Base-by-base conservation (phyloP, 1,284 basidiomycete species). In the Irpex sp. region DNA sequence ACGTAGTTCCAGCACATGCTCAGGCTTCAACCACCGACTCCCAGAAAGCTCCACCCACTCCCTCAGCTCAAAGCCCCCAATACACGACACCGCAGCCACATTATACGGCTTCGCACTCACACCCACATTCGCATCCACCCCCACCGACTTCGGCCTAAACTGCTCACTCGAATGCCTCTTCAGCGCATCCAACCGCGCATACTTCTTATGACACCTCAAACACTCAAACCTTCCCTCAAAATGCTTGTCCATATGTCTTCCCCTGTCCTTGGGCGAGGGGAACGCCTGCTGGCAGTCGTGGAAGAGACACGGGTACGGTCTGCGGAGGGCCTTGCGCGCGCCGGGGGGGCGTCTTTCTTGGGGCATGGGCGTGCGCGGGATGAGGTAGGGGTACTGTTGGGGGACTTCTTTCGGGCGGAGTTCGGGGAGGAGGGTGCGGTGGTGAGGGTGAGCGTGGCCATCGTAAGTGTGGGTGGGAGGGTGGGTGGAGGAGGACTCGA, bases 11-110 rank as follows among this genome's bases (percentile, higher is more conserved):
- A 54, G 10, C 23, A 54, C 52, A 33, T 28, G 21, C 28, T 54
- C 52, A 54, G 19, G 52, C 52, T 54, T 54, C 21, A 54, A 54
- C 52, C 52, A 54, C 21, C 52, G 52, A 54, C 52, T 54, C 21
- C 23, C 52, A 8, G 52, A 54, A 16, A 54, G 52, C 52, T 54
- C 52, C 12, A 54, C 52, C 52, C 52, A 54, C 14, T 54, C 52
- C 6, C 21, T 54, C 33, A 23, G 19, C 52, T 54, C 52, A 18
- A 28, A 54, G 2, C 52, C 52, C 10, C 52, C 52, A 9, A 36
- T 23, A 54, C 52, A 54, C 21, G 21, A 16, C 6, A 33, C 28
- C 28, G 28, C 28, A 16, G 52, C 9, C 2, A 28, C 52, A 28
- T 28, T 54, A 16, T 33, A 28, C 19, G 52, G 28, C 4, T 23